phyloP scores from a whole-genome alignment of 768 basidiomycete species.

The Hygrophorus pudorinus region DNA sequence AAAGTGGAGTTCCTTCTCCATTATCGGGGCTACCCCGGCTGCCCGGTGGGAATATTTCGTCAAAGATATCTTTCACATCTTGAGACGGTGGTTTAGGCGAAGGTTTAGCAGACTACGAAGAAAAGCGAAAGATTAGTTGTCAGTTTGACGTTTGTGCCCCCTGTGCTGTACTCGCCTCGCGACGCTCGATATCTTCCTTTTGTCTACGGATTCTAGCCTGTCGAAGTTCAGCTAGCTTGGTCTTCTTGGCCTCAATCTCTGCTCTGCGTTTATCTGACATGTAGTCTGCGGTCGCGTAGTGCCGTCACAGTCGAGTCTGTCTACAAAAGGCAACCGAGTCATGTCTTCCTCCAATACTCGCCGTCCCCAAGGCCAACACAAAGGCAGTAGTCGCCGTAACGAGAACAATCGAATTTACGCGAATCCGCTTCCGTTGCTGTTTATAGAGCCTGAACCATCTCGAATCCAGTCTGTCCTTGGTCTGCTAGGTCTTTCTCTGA shows the following conservation, averaged over 20 bases:
- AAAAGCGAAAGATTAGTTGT: not conserved
- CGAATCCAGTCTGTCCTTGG: constrained; percentile 37
- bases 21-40: constrained; percentile 39
- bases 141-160: not conserved
- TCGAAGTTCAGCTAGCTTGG: constrained; percentile 77
- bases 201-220: constrained; percentile 67
- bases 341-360: constrained; percentile 39
- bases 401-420: constrained; percentile 65
- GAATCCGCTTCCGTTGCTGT: constrained; percentile 57
- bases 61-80: constrained; percentile 68
- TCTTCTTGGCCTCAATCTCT: constrained; percentile 86
- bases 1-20: constrained; percentile 56
- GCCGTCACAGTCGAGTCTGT: not conserved
- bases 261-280: constrained; percentile 64
- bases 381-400: constrained; percentile 42
- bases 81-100: constrained; percentile 23
- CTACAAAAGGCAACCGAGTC: constrained; percentile 2
- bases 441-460: constrained; percentile 32
- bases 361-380: constrained; percentile 26
- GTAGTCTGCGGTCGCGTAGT: not conserved
- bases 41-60: constrained; percentile 42
- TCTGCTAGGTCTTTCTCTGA: constrained; percentile 47
- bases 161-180: constrained; percentile 10
- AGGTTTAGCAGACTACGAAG: constrained; percentile 26
- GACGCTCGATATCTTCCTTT: constrained; percentile 38